A percentile compares a stretch with the other conserved stretches of the same genome.
Conservation (phyloP, 2,329 filamentous ascomycete genomes). For the Trichoderma afroharzianum region DNA sequence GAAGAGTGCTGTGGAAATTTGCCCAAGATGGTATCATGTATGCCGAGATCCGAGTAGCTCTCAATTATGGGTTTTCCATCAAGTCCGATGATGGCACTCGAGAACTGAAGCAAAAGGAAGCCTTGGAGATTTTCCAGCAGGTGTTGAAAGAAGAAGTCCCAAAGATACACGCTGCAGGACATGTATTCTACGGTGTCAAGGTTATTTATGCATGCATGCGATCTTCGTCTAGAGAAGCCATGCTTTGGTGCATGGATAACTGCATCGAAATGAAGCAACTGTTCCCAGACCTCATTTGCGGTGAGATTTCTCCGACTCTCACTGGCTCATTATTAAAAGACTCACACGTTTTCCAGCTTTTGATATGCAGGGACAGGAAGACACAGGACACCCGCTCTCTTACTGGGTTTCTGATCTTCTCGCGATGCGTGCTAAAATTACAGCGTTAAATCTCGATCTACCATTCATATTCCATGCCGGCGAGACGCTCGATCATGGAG, state of each 20-base stretch:
- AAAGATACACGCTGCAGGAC: conserved; percentile 65
- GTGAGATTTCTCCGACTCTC: neutral
- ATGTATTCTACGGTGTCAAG: conserved; percentile 76
- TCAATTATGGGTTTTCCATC: conserved; percentile 1
- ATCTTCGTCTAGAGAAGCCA: conserved; percentile 26
- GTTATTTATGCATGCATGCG: conserved; percentile 82
- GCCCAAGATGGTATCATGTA: conserved; percentile 8
- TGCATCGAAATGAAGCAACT: conserved; percentile 78
- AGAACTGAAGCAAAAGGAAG: conserved; percentile 1
- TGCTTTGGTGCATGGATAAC: conserved; percentile 63
- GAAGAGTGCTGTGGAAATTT: neutral
- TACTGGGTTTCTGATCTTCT: conserved; percentile 81
- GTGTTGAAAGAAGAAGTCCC: conserved; percentile 81
- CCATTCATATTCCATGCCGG: conserved; percentile 97
- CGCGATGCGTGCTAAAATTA: conserved; percentile 86
- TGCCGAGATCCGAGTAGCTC: conserved; percentile 5
- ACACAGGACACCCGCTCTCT: conserved; percentile 68
- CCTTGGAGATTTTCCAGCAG: conserved; percentile 30
- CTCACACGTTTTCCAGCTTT: conserved; percentile 58
- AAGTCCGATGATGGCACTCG: neutral
- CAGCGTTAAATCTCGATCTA: conserved; percentile 71
- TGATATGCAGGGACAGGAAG: conserved; percentile 86
- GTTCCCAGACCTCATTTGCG: conserved; percentile 68
- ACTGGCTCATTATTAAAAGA: neutral
- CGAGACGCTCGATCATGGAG: conserved; percentile 74